Conservation (phyloP, 352 stramenopile genomes). For the Lagenidium giganteum region DNA sequence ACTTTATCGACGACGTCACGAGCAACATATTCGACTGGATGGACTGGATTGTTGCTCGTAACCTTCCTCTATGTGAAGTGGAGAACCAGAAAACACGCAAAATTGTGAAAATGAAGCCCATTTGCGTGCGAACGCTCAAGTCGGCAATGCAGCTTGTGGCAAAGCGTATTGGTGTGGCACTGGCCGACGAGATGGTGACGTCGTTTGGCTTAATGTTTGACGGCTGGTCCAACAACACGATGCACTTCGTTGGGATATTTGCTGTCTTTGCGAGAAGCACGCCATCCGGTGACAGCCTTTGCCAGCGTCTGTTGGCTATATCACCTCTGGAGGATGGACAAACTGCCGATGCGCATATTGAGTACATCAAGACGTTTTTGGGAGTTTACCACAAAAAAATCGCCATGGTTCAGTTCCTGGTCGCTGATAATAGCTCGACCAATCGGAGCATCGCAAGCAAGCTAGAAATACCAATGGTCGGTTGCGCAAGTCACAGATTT, state of each 20-base stretch:
- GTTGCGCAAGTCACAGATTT: no score
- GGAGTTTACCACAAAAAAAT: no score
- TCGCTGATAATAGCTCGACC: no score
- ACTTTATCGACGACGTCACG: no score
- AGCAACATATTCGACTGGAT: no score
- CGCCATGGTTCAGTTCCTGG: no score
- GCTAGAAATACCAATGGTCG: no score
- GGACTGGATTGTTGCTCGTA: no score
- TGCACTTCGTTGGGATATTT: slow-evolving; percentile 11
- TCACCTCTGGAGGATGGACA: slow-evolving; percentile 8
- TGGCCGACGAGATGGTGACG: slow-evolving; percentile 7
- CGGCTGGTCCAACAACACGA: slow-evolving; percentile 4
- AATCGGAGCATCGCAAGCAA: no score
- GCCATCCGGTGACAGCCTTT: background rate
- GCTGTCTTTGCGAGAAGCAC: slow-evolving; percentile 5
- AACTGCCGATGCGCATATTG: slow-evolving; percentile 9
- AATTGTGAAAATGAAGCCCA: no score
- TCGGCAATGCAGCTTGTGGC: background rate
- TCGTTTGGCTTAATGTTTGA: slow-evolving; percentile 18
- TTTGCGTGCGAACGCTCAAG: background rate
- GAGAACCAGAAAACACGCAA: no score
- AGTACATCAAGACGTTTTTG: background rate
- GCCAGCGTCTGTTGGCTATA: slow-evolving; percentile 4
- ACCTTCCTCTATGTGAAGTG: no score
- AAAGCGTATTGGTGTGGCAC: background rate